Base-by-base conservation (phyloP, 345 rosid species). In the Chamaenerion angustifolium region DNA sequence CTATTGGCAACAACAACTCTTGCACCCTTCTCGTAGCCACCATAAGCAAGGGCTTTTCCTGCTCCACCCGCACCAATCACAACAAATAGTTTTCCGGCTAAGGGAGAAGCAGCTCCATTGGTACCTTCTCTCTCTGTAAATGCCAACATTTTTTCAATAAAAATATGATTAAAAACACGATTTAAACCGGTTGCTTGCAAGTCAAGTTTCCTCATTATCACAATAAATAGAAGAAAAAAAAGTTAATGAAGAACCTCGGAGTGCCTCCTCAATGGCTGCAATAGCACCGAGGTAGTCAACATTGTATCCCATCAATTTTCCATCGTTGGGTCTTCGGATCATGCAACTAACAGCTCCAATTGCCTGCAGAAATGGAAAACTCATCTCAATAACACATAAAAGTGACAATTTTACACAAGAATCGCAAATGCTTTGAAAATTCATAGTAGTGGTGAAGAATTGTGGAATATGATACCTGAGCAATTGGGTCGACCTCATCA, bases 21-120 rank as follows among this genome's bases (percentile, higher is more conserved):
- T 11, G 83, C 83, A 46, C 83, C 81, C 63, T 75, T 80, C 66
- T 72, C 71, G 12, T 77, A 59, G 43, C 62, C 83, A 61, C 79
- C 79, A 53, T 72, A 77, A 52, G 88, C 79, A 57, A 80, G 77
- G 40, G 81, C 88, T 58, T 77, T 77, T 40, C 83, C 87, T 42
- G 83, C 78, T 40, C 80, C 87, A 57, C 87, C 83, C 27, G 83
- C 87, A 56, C 87, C 88, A 56, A 80, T 60, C 46, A 77, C 74
- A 16, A 77, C 81, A 64, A 80, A 74, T 11, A 75, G 66, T 51
- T 70, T 75, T 48, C 87, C 87, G 18, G 77, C 81, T 58, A 80
- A 66, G 43, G 81, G 87, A 8, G 79, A 80, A 49, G 17, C 59
- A 6, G 70, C 56, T 49, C 71, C 75, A 49, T 66, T 69, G 54